Conservation (phyloP, 495 filamentous ascomycete species). For the Lichenothelia convexa region DNA sequence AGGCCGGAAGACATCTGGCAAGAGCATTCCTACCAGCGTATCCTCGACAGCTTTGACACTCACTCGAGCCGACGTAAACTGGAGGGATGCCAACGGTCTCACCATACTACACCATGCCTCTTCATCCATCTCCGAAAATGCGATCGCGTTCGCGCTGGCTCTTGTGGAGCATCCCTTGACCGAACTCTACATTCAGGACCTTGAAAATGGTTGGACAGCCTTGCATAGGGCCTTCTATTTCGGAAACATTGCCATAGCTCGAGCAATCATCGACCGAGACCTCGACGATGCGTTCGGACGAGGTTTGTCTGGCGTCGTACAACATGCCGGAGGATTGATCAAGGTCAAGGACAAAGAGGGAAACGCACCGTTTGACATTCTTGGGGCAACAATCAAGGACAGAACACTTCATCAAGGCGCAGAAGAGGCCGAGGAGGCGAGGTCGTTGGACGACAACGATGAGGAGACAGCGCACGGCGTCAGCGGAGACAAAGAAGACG, state of each 20-base stretch:
- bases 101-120: slow-evolving; percentile 77
- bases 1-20: slow-evolving; percentile 20
- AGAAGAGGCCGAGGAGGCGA: slow-evolving; percentile 12
- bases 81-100: slow-evolving; percentile 55
- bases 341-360: slow-evolving; percentile 94
- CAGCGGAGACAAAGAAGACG: slow-evolving; percentile 15
- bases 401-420: slow-evolving; percentile 13
- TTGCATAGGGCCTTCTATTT: slow-evolving; percentile 84
- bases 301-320: slow-evolving; percentile 25
- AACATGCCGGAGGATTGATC: slow-evolving; percentile 44
- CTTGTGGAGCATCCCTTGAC: slow-evolving; percentile 64
- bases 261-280: slow-evolving; percentile 60
- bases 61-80: slow-evolving; percentile 59
- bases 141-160: slow-evolving; percentile 52
- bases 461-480: slow-evolving; percentile 7
- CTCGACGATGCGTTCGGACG: slow-evolving; percentile 40
- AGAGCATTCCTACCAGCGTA: slow-evolving; percentile 3
- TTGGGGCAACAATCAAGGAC: slow-evolving; percentile 60
- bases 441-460: slow-evolving; percentile 17
- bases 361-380: slow-evolving; percentile 84
- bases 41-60: slow-evolving; percentile 22
- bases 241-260: slow-evolving; percentile 76
- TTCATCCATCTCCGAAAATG: slow-evolving; percentile 49
- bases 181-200: slow-evolving; percentile 72
- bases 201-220: slow-evolving; percentile 89